Conservation (phyloP, 169 alveolate genomes). For the Plasmodium malariae region DNA sequence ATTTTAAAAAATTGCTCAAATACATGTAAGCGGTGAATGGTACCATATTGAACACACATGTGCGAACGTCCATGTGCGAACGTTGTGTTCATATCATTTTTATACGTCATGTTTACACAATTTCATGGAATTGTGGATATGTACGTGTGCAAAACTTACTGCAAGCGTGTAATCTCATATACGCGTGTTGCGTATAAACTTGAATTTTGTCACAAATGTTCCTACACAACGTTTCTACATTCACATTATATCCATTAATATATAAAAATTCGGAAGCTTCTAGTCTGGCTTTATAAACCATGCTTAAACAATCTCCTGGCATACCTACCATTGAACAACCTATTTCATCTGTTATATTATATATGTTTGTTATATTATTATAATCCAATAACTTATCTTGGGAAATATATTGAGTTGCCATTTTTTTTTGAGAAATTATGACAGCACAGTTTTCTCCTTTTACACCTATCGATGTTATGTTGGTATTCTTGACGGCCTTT, state of each 20-base stretch:
- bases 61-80: too few species aligned
- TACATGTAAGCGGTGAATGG: too few species aligned
- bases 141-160: constrained; percentile 80
- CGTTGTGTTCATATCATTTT: too few species aligned
- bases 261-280: constrained; percentile 92
- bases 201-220: constrained; percentile 94
- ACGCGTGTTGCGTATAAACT: constrained; percentile 96
- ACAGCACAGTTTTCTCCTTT: constrained; percentile 97
- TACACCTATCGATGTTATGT: constrained; percentile 96
- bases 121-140: not conserved
- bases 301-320: constrained; percentile 92
- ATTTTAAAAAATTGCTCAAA: too few species aligned
- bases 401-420: constrained; percentile 90
- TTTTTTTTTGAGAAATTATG: constrained; percentile 95
- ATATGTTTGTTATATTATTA: constrained; percentile 84
- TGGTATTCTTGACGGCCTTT: constrained; percentile 97
- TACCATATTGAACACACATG: too few species aligned
- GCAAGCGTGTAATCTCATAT: constrained; percentile 95
- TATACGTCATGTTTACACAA: too few species aligned
- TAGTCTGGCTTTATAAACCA: constrained; percentile 91
- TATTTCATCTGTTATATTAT: constrained; percentile 87
- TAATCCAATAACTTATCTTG: constrained; percentile 89
- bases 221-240: constrained; percentile 93
- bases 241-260: constrained; percentile 94
- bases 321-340: constrained; percentile 87